phyloP scores from a whole-genome alignment of 2,329 filamentous ascomycete genomes.

The Epichloe coenophiala region DNA sequence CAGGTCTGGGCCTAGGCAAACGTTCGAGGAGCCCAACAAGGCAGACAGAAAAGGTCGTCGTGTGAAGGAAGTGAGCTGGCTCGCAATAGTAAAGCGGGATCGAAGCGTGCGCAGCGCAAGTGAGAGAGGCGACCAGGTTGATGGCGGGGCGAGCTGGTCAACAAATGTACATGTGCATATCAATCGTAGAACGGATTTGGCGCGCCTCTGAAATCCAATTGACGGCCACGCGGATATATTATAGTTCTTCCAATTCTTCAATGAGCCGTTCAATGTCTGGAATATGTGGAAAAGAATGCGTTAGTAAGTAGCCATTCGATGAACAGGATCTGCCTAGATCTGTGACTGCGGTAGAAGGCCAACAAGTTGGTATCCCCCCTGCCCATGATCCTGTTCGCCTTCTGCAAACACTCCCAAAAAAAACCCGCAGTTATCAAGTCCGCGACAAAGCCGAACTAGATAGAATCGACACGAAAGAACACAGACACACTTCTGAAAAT shows the following conservation, averaged over 20 bases:
- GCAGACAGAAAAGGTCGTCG: background rate
- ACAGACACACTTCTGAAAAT: background rate
- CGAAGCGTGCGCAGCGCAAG: background rate
- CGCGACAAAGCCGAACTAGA: background rate
- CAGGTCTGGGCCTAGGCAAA: background rate
- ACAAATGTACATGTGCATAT: background rate
- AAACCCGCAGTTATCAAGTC: background rate
- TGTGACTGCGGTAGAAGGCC: no score
- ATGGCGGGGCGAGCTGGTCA: conserved; percentile 1
- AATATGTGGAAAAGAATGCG: no score
- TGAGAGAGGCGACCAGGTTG: background rate
- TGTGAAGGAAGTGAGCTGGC: background rate
- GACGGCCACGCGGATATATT: no score
- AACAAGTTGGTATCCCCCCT: background rate
- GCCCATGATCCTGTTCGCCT: background rate
- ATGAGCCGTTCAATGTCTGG: no score
- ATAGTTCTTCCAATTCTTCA: no score
- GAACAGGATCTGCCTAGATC: no score
- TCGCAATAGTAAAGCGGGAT: background rate
- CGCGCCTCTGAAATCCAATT: background rate
- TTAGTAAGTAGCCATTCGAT: no score
- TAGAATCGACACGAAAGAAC: background rate
- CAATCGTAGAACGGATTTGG: background rate
- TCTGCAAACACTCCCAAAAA: background rate
- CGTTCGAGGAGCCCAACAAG: background rate